phyloP scores from a whole-genome alignment of 2,329 filamentous ascomycete genomes.

The Epichloe gansuensis region DNA sequence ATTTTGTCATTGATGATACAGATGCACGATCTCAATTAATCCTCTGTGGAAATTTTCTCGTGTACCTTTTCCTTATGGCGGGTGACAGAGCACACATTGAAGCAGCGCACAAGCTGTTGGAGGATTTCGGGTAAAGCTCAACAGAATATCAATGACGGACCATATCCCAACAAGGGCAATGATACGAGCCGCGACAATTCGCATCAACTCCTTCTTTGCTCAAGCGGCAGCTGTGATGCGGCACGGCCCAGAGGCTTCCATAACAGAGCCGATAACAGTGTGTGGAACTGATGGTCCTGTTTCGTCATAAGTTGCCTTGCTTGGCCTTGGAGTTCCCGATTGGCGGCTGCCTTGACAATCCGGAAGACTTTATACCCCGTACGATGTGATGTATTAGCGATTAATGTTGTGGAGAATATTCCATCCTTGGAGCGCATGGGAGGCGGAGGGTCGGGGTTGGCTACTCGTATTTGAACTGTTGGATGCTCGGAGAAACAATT shows the following conservation, averaged over 20 bases:
- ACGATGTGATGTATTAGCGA: constrained; percentile 2
- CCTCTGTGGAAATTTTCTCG: constrained; percentile 34
- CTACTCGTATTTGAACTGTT: too few species aligned
- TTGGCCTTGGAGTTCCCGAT: neutral
- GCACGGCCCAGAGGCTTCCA: constrained; percentile 9
- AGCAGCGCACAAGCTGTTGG: constrained; percentile 23
- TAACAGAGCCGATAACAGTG: constrained; percentile 6
- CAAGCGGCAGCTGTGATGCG: constrained; percentile 21
- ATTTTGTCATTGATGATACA: neutral
- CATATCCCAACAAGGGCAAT: constrained; percentile 20
- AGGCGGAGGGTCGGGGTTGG: too few species aligned
- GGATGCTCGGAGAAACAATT: too few species aligned
- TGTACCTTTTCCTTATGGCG: constrained; percentile 34
- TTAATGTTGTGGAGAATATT: neutral
- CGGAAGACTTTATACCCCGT: neutral
- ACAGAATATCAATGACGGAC: constrained; percentile 20
- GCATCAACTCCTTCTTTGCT: constrained; percentile 28
- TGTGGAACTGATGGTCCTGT: constrained; percentile 6
- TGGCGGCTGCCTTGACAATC: neutral
- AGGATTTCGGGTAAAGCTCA: constrained; percentile 25
- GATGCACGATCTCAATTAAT: constrained; percentile 32
- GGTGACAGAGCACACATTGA: constrained; percentile 22
- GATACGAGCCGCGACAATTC: constrained; percentile 23
- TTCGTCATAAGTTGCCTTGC: neutral
- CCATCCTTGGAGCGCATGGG: too few species aligned